Evolutionary conservation across 2,329 filamentous ascomycete species (phyloP).

Genomic region (Colletotrichum sp.): DNA sequence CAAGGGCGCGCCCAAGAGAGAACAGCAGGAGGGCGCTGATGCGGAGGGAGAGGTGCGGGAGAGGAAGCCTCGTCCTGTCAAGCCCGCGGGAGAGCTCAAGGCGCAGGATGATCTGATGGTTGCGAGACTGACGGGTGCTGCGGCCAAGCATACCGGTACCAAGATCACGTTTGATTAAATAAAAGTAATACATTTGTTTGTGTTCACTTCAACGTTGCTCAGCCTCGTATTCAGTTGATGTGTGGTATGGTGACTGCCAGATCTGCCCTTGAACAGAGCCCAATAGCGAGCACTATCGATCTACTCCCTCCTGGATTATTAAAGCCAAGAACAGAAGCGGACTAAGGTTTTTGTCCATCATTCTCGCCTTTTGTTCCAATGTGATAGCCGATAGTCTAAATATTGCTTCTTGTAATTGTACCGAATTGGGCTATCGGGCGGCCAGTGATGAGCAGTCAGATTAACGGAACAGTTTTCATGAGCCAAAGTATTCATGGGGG

Average conservation of each 20-base stretch:
- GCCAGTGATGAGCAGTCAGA: no score
- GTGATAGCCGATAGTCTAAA: no score
- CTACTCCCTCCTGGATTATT: no score
- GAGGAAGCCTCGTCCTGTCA: conserved; percentile 39
- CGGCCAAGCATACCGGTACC: conserved; percentile 79
- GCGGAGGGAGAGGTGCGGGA: conserved; percentile 21
- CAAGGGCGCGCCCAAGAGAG: conserved; percentile 64
- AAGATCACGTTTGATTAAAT: conserved; percentile 80
- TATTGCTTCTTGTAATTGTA: fast-evolving
- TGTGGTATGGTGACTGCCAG: no score
- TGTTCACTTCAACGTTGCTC: neutral
- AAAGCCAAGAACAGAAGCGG: no score
- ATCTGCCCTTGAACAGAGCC: no score
- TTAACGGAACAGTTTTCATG: no score
- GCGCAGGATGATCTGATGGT: conserved; percentile 52
- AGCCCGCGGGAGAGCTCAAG: conserved; percentile 32
- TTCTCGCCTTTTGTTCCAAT: no score
- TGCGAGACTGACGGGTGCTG: conserved; percentile 76
- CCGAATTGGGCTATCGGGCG: fast-evolving
- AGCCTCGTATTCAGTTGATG: no score
- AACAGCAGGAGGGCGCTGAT: conserved; percentile 28
- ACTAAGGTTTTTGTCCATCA: fast-evolving
- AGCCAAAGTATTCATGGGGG: no score
- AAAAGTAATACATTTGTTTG: neutral
- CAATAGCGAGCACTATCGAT: no score